Evolutionary conservation across 345 rosid genomes (phyloP).

Genomic region (Aegle marmelos): DNA sequence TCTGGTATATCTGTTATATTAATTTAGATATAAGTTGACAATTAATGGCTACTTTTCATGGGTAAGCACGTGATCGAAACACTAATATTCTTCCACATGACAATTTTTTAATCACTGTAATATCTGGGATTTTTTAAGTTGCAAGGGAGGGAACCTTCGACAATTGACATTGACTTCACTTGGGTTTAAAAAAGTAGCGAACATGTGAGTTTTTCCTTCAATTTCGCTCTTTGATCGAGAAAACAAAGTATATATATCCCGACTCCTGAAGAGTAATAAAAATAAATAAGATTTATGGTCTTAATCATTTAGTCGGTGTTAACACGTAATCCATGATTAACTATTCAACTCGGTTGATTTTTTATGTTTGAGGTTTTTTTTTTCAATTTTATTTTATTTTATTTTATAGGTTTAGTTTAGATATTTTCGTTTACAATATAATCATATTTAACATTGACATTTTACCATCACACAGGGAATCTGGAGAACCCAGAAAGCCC

Average conservation of each 20-base stretch:
- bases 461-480: neutral
- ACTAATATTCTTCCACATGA: neutral
- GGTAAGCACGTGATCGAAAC: conserved; percentile 21
- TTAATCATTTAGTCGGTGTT: conserved; percentile 31
- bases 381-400: no score
- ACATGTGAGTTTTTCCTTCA: conserved; percentile 37
- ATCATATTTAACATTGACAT: neutral
- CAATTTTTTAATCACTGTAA: neutral
- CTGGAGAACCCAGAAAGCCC: neutral
- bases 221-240: conserved; percentile 26
- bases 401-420: neutral
- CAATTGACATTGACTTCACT: neutral
- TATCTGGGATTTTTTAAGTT: conserved; percentile 1
- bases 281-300: neutral
- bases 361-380: no score
- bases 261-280: neutral
- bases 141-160: neutral
- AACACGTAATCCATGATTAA: conserved; percentile 6
- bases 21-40: neutral
- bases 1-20: neutral
- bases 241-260: neutral
- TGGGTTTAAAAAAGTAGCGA: neutral
- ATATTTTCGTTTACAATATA: no score
- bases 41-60: conserved; percentile 25
- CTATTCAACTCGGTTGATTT: neutral